These are phyloP conservation scores for Colletotrichum incanum DNA, from an alignment of 2,329 filamentous ascomycete genomes.

Conservation along the genomic window DNA sequence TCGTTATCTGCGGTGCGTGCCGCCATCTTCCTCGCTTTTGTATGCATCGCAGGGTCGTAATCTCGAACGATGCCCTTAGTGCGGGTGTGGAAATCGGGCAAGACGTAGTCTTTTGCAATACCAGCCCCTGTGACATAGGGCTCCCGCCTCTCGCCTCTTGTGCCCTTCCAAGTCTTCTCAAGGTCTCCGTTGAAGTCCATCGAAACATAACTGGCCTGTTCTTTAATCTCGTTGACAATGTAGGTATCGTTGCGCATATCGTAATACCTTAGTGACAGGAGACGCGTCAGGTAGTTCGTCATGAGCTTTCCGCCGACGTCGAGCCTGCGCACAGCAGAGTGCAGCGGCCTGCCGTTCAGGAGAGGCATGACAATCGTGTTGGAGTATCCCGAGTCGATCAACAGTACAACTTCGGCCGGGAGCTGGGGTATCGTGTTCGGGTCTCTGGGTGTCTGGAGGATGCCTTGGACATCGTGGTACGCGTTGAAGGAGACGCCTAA, in stretches of 20 bases:
- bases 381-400: conserved; percentile 94
- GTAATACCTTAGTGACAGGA: conserved; percentile 92
- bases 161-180: conserved; percentile 87
- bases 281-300: conserved; percentile 92
- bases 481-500: conserved; percentile 81
- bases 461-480: conserved; percentile 82
- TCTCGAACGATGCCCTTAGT: conserved; percentile 80
- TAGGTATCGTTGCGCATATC: conserved; percentile 96
- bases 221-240: conserved; percentile 97
- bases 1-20: conserved; percentile 56
- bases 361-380: conserved; percentile 93
- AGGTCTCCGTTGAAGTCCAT: conserved; percentile 83
- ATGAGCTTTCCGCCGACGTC: conserved; percentile 94
- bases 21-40: conserved; percentile 64
- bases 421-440: conserved; percentile 58
- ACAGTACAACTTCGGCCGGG: conserved; percentile 85
- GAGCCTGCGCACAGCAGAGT: conserved; percentile 85
- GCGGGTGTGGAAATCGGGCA: conserved; percentile 81
- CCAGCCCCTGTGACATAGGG: conserved; percentile 66
- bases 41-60: conserved; percentile 79
- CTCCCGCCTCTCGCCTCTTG: conserved; percentile 70
- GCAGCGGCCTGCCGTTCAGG: conserved; percentile 84
- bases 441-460: conserved; percentile 75
- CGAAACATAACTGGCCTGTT: conserved; percentile 87
- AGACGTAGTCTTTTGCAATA: conserved; percentile 90